phyloP scores from a whole-genome alignment of 345 rosid species.

The Lepidium africanum region DNA sequence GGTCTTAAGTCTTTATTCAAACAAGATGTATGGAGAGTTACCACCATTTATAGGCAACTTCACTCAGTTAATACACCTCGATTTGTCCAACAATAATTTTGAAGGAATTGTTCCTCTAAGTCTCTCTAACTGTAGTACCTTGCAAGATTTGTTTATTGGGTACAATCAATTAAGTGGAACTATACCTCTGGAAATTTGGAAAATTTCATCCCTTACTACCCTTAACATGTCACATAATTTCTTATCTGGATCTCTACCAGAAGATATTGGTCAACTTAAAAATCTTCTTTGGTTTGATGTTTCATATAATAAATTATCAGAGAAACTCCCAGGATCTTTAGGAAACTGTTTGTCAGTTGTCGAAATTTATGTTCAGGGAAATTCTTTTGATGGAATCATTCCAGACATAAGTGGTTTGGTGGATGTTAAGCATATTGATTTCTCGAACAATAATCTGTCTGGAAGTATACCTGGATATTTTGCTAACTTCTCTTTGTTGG shows the following conservation, averaged over 20 bases:
- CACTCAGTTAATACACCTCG: background rate
- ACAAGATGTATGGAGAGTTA: background rate
- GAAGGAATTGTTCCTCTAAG: background rate
- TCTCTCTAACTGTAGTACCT: background rate
- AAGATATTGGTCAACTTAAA: too few species aligned
- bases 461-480: background rate
- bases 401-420: background rate
- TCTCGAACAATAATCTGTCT: background rate
- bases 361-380: background rate
- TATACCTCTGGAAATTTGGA: background rate
- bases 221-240: too few species aligned
- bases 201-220: too few species aligned
- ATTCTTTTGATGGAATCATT: background rate
- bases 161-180: background rate
- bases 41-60: background rate
- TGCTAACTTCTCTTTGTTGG: background rate
- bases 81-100: background rate
- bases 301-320: background rate
- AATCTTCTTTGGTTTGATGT: too few species aligned
- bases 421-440: background rate
- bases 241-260: too few species aligned
- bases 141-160: rapidly evolving
- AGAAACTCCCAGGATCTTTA: background rate
- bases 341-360: background rate
- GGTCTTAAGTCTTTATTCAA: background rate